These are phyloP conservation scores for Novakomyces olei DNA, from an alignment of 805 yeast species.

Conservation along the genomic window DNA sequence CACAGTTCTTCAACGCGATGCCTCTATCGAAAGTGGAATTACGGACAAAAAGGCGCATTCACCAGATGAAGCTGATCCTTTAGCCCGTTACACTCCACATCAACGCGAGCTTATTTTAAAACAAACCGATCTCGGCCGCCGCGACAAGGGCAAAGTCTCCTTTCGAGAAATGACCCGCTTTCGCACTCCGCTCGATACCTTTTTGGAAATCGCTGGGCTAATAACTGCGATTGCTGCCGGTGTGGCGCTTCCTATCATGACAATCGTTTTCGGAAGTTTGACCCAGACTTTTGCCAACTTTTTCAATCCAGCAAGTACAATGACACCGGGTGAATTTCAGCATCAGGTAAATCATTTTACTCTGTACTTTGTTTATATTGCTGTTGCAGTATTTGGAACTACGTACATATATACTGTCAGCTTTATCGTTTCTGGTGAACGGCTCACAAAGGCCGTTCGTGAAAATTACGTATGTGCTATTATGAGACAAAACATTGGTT, in stretches of 20 bases:
- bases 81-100: no score
- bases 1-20: no score
- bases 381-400: constrained; percentile 15
- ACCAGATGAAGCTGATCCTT: no score
- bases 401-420: constrained; percentile 17
- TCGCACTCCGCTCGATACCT: constrained; percentile 10
- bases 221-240: constrained; percentile 12
- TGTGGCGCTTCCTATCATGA: constrained; percentile 19
- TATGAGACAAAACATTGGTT: constrained; percentile 21
- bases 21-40: no score
- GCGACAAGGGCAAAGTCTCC: no score
- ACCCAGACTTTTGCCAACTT: constrained; percentile 18
- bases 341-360: constrained; percentile 16
- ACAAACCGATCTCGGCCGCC: no score
- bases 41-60: no score
- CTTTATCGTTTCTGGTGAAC: constrained; percentile 21
- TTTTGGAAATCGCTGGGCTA: constrained; percentile 14
- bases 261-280: constrained; percentile 19
- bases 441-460: constrained; percentile 20
- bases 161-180: no score
- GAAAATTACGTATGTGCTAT: constrained; percentile 17
- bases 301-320: constrained; percentile 10
- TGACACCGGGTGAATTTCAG: constrained; percentile 15
- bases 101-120: no score
- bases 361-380: constrained; percentile 20